Evolutionary conservation across 169 alveolate genomes (phyloP).

Genomic region (Babesia ovata): DNA sequence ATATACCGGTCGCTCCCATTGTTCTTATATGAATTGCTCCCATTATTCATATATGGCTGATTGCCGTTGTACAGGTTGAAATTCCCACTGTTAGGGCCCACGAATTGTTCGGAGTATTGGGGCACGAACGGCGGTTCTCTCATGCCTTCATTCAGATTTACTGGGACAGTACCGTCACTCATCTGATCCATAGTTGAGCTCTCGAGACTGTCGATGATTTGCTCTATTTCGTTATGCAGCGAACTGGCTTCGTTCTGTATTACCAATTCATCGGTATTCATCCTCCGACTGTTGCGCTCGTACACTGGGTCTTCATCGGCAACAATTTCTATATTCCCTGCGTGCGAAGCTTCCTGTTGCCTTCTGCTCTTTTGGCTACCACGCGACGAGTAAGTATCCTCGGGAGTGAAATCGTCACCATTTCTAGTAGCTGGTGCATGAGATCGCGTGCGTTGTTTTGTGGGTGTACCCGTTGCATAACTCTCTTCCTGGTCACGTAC

Average conservation of each 20-base stretch:
- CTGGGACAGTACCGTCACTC: not conserved
- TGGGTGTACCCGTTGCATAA: not conserved
- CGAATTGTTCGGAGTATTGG: too few relatives aligned
- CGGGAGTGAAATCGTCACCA: not conserved
- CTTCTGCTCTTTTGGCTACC: not conserved
- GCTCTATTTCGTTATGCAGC: slow-evolving; percentile 47
- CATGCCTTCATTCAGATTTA: not conserved
- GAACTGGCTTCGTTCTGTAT: slow-evolving; percentile 36
- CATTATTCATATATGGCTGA: too few relatives aligned
- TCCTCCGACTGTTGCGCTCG: not conserved
- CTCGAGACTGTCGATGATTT: slow-evolving; percentile 26
- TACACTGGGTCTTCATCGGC: not conserved
- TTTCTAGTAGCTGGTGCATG: not conserved
- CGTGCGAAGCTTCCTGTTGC: not conserved
- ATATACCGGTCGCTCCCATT: too few relatives aligned
- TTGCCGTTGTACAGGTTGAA: too few relatives aligned
- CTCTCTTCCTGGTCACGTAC: not conserved
- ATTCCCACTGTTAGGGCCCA: too few relatives aligned
- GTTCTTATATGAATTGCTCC: too few relatives aligned
- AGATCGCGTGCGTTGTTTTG: not conserved
- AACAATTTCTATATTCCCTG: not conserved
- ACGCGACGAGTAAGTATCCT: not conserved
- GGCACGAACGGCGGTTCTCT: not conserved
- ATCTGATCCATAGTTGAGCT: not conserved
- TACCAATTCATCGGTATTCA: not conserved